Evolutionary conservation across 2,329 filamentous ascomycete species (phyloP).

Genomic region (Aspergillus spinulosporus): DNA sequence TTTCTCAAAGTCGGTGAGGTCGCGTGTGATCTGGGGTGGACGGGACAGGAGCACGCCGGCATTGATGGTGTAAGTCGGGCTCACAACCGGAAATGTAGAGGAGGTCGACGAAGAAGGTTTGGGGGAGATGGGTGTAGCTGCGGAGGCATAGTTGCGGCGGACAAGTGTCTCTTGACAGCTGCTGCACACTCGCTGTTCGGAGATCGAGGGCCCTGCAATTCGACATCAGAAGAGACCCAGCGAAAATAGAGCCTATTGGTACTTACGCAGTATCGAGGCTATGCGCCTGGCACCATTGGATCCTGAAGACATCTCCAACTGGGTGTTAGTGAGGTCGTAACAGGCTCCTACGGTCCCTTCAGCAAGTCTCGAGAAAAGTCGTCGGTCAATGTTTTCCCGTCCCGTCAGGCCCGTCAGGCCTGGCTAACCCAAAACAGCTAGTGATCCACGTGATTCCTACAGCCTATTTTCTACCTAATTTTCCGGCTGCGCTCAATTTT

Average conservation of each 20-base stretch:
- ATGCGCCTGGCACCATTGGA: slow-evolving; percentile 45
- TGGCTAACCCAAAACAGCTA: slow-evolving; percentile 9
- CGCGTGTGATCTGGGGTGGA: slow-evolving; percentile 80
- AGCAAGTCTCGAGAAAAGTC: slow-evolving; percentile 14
- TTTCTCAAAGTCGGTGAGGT: slow-evolving; percentile 84
- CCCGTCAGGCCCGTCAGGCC: background rate
- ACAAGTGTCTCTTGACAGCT: slow-evolving; percentile 45
- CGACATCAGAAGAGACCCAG: slow-evolving; percentile 13
- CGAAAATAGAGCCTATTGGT: background rate
- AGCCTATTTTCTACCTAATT: slow-evolving; percentile 22
- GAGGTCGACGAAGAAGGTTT: slow-evolving; percentile 33
- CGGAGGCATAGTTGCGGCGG: slow-evolving; percentile 44
- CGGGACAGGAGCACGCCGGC: slow-evolving; percentile 82
- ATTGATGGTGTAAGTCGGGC: slow-evolving; percentile 49
- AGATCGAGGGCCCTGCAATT: slow-evolving; percentile 37
- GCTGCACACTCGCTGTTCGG: slow-evolving; percentile 45
- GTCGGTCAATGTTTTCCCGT: background rate
- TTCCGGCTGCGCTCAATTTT: slow-evolving; percentile 19
- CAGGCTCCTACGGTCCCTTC: slow-evolving; percentile 21
- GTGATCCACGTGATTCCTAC: slow-evolving; percentile 25
- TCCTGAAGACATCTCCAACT: slow-evolving; percentile 40
- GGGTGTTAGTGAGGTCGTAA: slow-evolving; percentile 22
- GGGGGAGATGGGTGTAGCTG: slow-evolving; percentile 41
- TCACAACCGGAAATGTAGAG: slow-evolving; percentile 32
- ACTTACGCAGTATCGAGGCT: slow-evolving; percentile 42